Percentiles rank a stretch among this genome's conserved stretches.
phyloP scores from a whole-genome alignment of 768 basidiomycete genomes.

The Ramaria rubella region DNA sequence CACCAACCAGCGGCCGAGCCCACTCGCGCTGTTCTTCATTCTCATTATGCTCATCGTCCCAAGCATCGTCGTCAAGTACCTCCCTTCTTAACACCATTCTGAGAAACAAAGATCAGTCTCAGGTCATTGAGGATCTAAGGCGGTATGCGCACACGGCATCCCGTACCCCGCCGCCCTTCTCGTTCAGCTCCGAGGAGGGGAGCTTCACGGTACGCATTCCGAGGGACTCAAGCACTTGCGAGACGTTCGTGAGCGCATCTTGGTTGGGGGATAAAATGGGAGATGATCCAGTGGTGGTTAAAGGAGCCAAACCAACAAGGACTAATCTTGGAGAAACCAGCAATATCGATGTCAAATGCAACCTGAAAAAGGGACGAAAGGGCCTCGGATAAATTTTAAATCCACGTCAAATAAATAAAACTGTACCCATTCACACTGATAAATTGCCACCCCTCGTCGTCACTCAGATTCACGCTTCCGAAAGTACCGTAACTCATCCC shows the following conservation, averaged over 20 bases:
- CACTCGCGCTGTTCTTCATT: background rate
- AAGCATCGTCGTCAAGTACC: background rate
- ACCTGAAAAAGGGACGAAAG: background rate
- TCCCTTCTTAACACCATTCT: constrained; percentile 1
- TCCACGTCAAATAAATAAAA: background rate
- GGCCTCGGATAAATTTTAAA: background rate
- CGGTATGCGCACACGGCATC: constrained; percentile 1
- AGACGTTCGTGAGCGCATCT: background rate
- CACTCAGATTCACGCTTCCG: background rate
- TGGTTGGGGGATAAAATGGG: background rate
- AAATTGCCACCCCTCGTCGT: background rate
- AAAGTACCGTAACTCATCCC: constrained; percentile 1
- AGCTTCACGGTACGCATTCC: background rate
- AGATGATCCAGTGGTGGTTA: background rate
- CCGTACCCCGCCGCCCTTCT: background rate
- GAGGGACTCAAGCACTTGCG: background rate
- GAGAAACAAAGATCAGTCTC: background rate
- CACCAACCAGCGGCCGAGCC: background rate
- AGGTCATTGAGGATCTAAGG: background rate
- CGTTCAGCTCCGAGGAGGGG: background rate
- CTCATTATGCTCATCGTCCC: background rate
- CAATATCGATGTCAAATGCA: background rate
- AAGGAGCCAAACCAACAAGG: background rate
- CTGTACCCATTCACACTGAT: background rate
- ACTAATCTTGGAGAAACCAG: background rate